Conservation (phyloP, 805 yeast genomes). For the Yarrowia hollandica region DNA sequence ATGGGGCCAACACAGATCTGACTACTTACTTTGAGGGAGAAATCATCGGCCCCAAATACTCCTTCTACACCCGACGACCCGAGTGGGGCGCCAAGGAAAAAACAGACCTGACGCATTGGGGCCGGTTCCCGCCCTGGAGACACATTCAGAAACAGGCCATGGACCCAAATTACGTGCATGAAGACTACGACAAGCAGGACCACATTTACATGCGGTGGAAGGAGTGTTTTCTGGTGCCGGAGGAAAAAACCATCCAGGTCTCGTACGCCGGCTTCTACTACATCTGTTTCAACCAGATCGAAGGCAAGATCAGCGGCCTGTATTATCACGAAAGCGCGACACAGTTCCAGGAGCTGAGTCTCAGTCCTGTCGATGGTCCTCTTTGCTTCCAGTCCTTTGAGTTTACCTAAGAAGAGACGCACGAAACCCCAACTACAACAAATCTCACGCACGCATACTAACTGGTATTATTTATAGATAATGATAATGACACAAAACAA, state of each 20-base stretch:
- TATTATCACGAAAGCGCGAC: slow-evolving; percentile 82
- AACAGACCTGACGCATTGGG: slow-evolving; percentile 67
- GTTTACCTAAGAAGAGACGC: slow-evolving; percentile 35
- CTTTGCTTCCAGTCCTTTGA: slow-evolving; percentile 46
- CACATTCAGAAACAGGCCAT: slow-evolving; percentile 36
- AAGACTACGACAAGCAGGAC: slow-evolving; percentile 44
- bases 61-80: slow-evolving; percentile 58
- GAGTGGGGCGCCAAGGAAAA: slow-evolving; percentile 64
- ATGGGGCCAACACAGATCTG: slow-evolving; percentile 60
- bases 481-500: slow-evolving; percentile 14
- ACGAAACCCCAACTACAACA: too few relatives aligned
- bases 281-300: slow-evolving; percentile 72
- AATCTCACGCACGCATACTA: too few relatives aligned
- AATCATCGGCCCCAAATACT: slow-evolving; percentile 59
- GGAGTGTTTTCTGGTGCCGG: slow-evolving; percentile 83
- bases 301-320: slow-evolving; percentile 75
- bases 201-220: slow-evolving; percentile 92
- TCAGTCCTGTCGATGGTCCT: slow-evolving; percentile 54
- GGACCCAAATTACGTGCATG: slow-evolving; percentile 39
- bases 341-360: slow-evolving; percentile 72
- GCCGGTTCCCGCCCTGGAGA: slow-evolving; percentile 53
- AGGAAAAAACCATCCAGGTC: slow-evolving; percentile 66
- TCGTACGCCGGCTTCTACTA: slow-evolving; percentile 93
- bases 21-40: slow-evolving; percentile 75
- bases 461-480: slow-evolving; percentile 12